phyloP scores from a whole-genome alignment of 2,329 filamentous ascomycete genomes.

The Nectriaceae sp. region DNA sequence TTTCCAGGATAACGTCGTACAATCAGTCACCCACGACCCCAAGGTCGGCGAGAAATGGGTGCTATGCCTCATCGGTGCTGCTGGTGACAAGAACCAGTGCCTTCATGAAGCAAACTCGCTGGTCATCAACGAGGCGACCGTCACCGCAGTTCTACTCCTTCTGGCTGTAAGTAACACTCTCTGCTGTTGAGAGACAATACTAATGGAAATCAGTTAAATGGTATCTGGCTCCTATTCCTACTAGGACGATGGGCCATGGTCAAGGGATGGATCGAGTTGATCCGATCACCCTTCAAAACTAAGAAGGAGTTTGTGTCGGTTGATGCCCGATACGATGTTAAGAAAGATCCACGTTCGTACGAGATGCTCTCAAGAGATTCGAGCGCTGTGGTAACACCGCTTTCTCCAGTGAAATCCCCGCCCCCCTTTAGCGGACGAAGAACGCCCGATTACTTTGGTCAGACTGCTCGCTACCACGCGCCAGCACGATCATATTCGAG shows the following conservation, averaged over 20 bases:
- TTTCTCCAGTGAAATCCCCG: conserved; percentile 41
- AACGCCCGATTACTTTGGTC: conserved; percentile 58
- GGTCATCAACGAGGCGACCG: conserved; percentile 73
- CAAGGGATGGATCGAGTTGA: conserved; percentile 74
- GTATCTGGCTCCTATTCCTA: conserved; percentile 81
- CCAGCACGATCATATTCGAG: conserved; percentile 59
- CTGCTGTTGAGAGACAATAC: conserved; percentile 16
- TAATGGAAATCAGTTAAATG: conserved; percentile 63
- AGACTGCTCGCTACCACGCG: conserved; percentile 55
- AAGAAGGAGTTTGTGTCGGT: conserved; percentile 86
- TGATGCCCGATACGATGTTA: conserved; percentile 68
- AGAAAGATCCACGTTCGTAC: conserved; percentile 69
- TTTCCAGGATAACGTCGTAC: conserved; percentile 75
- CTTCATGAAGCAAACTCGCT: conserved; percentile 59
- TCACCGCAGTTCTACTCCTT: conserved; percentile 80
- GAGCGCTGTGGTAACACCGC: conserved; percentile 55
- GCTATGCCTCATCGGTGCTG: conserved; percentile 61
- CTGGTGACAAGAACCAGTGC: conserved; percentile 66
- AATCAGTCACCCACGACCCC: conserved; percentile 56
- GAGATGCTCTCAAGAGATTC: conserved; percentile 73
- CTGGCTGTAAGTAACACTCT: conserved; percentile 63
- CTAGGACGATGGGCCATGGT: conserved; percentile 85
- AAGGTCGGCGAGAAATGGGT: conserved; percentile 66
- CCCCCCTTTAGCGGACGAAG: conserved; percentile 41
- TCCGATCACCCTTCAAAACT: conserved; percentile 49